phyloP scores from a whole-genome alignment of 345 rosid species.

The Citrus australasica region DNA sequence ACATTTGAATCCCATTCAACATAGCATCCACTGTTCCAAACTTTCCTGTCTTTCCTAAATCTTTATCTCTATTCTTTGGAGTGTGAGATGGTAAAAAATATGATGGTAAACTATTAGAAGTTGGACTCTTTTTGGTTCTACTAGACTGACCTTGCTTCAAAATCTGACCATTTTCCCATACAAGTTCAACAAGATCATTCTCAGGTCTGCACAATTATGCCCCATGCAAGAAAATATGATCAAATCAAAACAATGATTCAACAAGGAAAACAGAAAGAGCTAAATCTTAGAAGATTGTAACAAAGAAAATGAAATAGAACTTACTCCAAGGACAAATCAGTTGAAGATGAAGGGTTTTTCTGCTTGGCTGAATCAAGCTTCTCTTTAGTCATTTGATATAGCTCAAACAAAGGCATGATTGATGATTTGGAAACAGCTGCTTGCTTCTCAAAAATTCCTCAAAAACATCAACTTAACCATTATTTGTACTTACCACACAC shows the following conservation, averaged over 20 bases:
- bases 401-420: constrained; percentile 87
- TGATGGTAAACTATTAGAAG: constrained; percentile 22
- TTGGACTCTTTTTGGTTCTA: constrained; percentile 36
- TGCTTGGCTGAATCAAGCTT: constrained; percentile 45
- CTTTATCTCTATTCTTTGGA: constrained; percentile 32
- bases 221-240: background rate
- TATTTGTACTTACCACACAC: constrained; percentile 19
- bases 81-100: constrained; percentile 13
- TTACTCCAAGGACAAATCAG: constrained; percentile 50
- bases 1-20: constrained; percentile 44
- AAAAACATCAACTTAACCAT: constrained; percentile 21
- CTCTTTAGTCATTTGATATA: constrained; percentile 45
- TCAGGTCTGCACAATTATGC: constrained; percentile 46
- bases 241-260: constrained; percentile 5
- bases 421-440: background rate
- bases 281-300: background rate
- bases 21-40: constrained; percentile 25
- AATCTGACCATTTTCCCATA: constrained; percentile 77
- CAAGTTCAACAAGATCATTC: constrained; percentile 65
- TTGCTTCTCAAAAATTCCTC: constrained; percentile 16
- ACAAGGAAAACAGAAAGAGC: background rate
- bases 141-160: constrained; percentile 57
- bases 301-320: constrained; percentile 23
- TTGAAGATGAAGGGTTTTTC: constrained; percentile 29
- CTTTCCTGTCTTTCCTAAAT: constrained; percentile 30